phyloP scores from a whole-genome alignment of 768 basidiomycete genomes.

The Candolleomyces eurysporus region DNA sequence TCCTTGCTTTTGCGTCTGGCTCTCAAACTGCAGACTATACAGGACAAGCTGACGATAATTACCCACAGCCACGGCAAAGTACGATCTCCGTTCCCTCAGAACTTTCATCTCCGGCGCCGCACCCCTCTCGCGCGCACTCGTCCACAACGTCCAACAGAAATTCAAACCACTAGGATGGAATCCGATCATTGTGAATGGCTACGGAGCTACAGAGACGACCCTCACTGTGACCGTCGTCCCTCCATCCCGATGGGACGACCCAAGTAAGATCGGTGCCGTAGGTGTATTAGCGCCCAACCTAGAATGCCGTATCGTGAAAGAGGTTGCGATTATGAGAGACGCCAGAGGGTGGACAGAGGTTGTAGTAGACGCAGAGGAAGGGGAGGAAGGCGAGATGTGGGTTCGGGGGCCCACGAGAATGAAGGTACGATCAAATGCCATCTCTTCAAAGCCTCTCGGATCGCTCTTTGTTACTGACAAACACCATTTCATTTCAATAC shows the following conservation, averaged over 20 bases:
- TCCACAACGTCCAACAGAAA: constrained; percentile 37
- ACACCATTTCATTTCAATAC: no score
- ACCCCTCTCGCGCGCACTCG: constrained; percentile 54
- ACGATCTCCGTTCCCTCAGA: constrained; percentile 48
- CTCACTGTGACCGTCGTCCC: constrained; percentile 47
- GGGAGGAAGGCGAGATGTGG: constrained; percentile 65
- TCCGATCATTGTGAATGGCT: constrained; percentile 25
- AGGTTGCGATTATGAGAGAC: constrained; percentile 26
- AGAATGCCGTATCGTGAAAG: constrained; percentile 51
- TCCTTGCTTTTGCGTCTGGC: no score
- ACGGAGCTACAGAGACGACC: constrained; percentile 64
- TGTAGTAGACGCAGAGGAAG: constrained; percentile 29
- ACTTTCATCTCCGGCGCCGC: constrained; percentile 61
- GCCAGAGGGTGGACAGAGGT: background rate
- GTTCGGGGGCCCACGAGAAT: constrained; percentile 61
- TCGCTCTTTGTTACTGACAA: no score
- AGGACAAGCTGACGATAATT: no score
- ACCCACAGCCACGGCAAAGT: constrained; percentile 38
- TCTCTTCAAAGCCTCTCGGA: no score
- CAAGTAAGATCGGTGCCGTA: constrained; percentile 46
- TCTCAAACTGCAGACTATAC: no score
- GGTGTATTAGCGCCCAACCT: constrained; percentile 61
- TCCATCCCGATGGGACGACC: constrained; percentile 21
- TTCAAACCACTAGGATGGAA: constrained; percentile 8
- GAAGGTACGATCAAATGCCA: constrained; percentile 30